These are phyloP conservation scores for Nicotiana otophora DNA, from an alignment of 257 asterid species.

Conservation along the genomic window DNA sequence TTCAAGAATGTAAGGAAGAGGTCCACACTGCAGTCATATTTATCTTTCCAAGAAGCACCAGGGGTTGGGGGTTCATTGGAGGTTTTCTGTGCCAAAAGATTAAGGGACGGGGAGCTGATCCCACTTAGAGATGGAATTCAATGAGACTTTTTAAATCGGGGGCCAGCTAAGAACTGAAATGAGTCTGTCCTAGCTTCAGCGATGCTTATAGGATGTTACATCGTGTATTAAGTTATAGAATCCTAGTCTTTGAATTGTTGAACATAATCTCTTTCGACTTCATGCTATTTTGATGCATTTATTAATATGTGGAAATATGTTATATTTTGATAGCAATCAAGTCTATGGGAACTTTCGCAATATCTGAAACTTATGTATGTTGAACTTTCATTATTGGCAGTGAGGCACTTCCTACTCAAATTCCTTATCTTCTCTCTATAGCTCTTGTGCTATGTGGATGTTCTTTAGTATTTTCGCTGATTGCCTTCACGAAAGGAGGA, in stretches of 20 bases:
- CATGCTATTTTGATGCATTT: not conserved
- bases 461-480: slow-evolving; percentile 47
- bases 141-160: not conserved
- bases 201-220: not conserved
- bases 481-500: slow-evolving; percentile 51
- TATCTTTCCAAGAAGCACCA: not conserved
- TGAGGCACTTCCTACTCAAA: slow-evolving; percentile 49
- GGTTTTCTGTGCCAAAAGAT: not conserved
- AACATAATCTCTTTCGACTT: not conserved
- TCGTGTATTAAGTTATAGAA: not conserved
- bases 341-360: slow-evolving; percentile 8
- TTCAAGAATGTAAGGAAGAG: not conserved
- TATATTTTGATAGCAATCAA: slow-evolving; percentile 16
- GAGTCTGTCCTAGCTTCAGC: not conserved
- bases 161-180: not conserved
- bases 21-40: not conserved
- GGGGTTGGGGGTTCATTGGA: not conserved
- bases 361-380: slow-evolving; percentile 22
- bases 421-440: slow-evolving; percentile 64
- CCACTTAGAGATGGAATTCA: not conserved
- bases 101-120: not conserved
- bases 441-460: slow-evolving; percentile 79
- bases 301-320: not conserved
- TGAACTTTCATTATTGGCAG: slow-evolving; percentile 40
- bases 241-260: not conserved